phyloP scores from a whole-genome alignment of 2,329 filamentous ascomycete species.

The Colletotrichum godetiae region DNA sequence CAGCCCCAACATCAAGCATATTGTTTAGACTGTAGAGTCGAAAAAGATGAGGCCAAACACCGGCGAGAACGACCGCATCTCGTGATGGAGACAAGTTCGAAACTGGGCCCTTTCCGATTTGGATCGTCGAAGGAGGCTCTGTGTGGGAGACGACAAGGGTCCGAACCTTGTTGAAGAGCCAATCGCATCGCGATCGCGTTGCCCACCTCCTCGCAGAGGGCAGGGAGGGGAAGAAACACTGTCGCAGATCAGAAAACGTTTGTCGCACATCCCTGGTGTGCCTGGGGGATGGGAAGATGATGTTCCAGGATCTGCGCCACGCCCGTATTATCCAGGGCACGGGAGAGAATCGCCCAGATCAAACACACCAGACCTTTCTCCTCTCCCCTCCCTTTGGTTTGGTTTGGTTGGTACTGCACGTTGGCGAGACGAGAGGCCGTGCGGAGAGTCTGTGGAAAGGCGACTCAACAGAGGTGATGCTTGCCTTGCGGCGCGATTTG shows the following conservation, averaged over 20 bases:
- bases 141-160: conserved; percentile 7
- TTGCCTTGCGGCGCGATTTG: neutral
- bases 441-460: conserved; percentile 5
- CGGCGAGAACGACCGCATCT: conserved; percentile 17
- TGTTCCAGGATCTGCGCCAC: conserved; percentile 35
- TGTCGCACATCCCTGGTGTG: conserved; percentile 22
- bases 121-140: conserved; percentile 24
- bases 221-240: conserved; percentile 15
- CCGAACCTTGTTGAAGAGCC: conserved; percentile 1
- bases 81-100: conserved; percentile 29
- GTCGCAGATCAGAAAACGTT: conserved; percentile 33
- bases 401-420: neutral
- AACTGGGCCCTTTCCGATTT: conserved; percentile 20
- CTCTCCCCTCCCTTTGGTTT: too few species aligned
- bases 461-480: neutral
- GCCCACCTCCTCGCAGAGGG: neutral
- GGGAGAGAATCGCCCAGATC: neutral
- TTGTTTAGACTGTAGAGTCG: conserved; percentile 3
- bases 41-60: conserved; percentile 35
- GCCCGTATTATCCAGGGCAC: neutral
- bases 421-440: neutral
- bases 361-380: conserved; percentile 10
- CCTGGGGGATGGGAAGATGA: neutral
- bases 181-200: conserved; percentile 25
- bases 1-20: conserved; percentile 16